Evolutionary conservation across 2,329 filamentous ascomycete species (phyloP), one percentile per base, ranked within the genome.

Genomic region (Aspergillus hortae): DNA sequence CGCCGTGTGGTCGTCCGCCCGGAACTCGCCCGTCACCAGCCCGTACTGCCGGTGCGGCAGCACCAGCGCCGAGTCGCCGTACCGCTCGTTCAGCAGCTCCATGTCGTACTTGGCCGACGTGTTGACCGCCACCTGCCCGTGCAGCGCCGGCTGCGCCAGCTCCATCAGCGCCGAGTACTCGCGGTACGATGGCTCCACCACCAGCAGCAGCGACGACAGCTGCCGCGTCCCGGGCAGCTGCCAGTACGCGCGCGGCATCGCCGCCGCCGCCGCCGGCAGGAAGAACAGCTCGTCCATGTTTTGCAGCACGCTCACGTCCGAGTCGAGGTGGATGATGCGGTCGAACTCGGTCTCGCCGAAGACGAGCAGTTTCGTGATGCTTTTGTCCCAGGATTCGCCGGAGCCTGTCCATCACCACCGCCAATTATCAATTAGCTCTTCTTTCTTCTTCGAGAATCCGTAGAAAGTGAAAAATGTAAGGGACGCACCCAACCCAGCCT

Each of bases 211-310:
- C 2, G 82, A 83, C 0, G 83, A 82, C 10, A 89, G 74, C 2
- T 77, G 75, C 56, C 76, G 75, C 7, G 73, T 74, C 0, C 77
- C 72, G 0, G 80, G 80, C 4, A 80, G 74, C 1, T 83, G 73
- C 87, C 87, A 90, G 66, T 90, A 89, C 7, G 87, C 87, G 30
- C 84, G 80, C 1, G 87, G 85, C 80, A 89, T 85, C 2, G 86
- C 86, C 4, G 87, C 78, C 1, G 80, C 74, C 1, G 80, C 77
- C 1, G 73, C 65, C 0, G 87, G 87, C 1, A 87, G 74, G 25
- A 86, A 78, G 69, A 90, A 90, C 0, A 90, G 76, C 49, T 89
- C 86, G 59, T 90, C 87, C 76, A 90, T 80, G 19, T 76, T 70
- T 53, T 84, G 75, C 4, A 87, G 76, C 3, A 90, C 70, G 1